Base-by-base conservation (phyloP, 2,329 filamentous ascomycete genomes). In the Daldinia sp. region DNA sequence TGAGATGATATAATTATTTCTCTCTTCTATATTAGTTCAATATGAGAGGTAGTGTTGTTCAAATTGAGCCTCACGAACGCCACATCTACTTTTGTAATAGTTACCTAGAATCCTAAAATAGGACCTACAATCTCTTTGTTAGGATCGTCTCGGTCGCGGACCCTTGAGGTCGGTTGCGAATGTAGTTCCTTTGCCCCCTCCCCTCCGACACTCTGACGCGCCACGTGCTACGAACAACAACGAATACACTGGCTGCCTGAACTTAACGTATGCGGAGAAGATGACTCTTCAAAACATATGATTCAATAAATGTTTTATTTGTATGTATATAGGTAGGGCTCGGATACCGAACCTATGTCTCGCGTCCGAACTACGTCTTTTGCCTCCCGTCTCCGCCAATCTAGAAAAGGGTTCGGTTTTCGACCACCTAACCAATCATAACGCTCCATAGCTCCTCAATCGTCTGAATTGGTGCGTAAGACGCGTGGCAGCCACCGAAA, bases 401-500 rank as follows among this genome's bases (percentile, higher is more conserved):
- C 39, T 46, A 28, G 41, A 54, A 37, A 12, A 18, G 51, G 51
- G 33, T 33, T 55, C 58, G 59, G 65, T 39, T 10, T 56, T 68
- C 44, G 26, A 39, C 55, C 41, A 6, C n/a, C 28, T 6, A 20
- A 18, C 69, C 69, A 71, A 69, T 71, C 69, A 65, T 35, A 42
- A 42, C 13, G 20, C 44, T 18, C 35, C 13, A 33, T 46, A 12
- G 33, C 23, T 57, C 35, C 9, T 53, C 39, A 18, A 64, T 12
- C 9, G 53, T 57, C 41, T 58, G 26, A 54, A 60, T 48, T 64
- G 56, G 57, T 69, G 60, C 56, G 59, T 63, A 46, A 56, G 60
- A 69, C 69, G 69, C 69, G 69, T 65, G 69, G 69, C 69, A 64
- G 59, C 35, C 56, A 28, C 50, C 42, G 39, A 54, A 62, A 66